A percentile compares a stretch with the other conserved stretches of the same genome.
Conservation (phyloP, 1,284 basidiomycete species). For the Phenoliferia sp. region DNA sequence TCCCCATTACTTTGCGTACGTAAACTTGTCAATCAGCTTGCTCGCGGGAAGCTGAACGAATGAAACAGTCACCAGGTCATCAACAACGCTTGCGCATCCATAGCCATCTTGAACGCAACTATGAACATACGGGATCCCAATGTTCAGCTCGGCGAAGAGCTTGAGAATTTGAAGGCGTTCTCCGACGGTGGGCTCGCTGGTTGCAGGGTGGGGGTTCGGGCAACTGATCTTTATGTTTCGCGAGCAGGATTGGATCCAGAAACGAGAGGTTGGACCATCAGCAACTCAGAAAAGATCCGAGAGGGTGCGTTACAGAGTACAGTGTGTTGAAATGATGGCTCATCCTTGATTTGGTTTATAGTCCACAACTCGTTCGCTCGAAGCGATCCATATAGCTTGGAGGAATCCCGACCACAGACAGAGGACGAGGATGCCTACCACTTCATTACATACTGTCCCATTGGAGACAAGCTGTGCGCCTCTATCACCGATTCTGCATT, state of each 20-base stretch:
- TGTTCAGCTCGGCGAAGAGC: constrained; percentile 61
- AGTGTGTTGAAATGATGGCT: background rate
- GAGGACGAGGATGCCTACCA: constrained; percentile 70
- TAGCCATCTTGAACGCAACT: constrained; percentile 88
- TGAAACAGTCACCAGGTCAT: constrained; percentile 53
- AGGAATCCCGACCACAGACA: constrained; percentile 23
- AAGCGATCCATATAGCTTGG: constrained; percentile 65
- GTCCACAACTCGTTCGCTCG: constrained; percentile 75
- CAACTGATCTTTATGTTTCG: background rate
- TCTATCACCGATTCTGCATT: background rate
- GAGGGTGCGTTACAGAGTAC: constrained; percentile 20
- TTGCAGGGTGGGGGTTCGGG: background rate
- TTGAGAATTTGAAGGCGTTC: constrained; percentile 70
- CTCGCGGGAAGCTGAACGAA: background rate
- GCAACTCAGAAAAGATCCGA: constrained; percentile 60
- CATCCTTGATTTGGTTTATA: constrained; percentile 46
- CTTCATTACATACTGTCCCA: constrained; percentile 80
- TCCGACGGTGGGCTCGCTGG: constrained; percentile 52
- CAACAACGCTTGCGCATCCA: constrained; percentile 83
- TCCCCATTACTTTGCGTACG: constrained; percentile 32
- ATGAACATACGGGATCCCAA: constrained; percentile 63
- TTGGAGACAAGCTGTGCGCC: constrained; percentile 58
- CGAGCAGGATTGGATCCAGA: constrained; percentile 33
- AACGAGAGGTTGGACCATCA: constrained; percentile 75
- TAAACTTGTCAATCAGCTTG: background rate